phyloP scores from a whole-genome alignment of 148 eudicot genomes.

The Fagopyrum tataricum region DNA sequence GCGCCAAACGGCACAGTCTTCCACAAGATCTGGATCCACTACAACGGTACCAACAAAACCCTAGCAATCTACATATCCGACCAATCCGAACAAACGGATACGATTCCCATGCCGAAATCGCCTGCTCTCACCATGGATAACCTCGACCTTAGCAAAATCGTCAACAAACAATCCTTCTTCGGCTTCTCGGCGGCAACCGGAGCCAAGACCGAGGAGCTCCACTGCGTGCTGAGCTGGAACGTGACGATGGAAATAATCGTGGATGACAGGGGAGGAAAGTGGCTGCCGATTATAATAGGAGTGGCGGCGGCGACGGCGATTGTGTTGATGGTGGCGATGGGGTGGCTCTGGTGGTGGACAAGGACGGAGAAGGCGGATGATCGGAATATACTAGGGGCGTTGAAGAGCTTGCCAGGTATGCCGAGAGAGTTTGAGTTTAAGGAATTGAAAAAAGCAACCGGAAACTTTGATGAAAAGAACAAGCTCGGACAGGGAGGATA shows the following conservation, averaged over 20 bases:
- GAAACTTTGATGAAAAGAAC: conserved; percentile 54
- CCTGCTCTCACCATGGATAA: conserved; percentile 33
- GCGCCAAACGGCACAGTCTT: conserved; percentile 36
- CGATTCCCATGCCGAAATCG: conserved; percentile 26
- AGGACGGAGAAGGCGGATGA: conserved; percentile 18
- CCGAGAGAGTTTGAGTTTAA: conserved; percentile 61
- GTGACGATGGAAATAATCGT: conserved; percentile 43
- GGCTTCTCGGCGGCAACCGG: conserved; percentile 86
- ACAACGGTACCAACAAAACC: conserved; percentile 38
- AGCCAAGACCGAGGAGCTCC: conserved; percentile 28
- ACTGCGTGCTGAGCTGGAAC: conserved; percentile 82
- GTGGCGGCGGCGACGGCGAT: conserved; percentile 9
- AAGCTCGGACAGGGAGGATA: conserved; percentile 78
- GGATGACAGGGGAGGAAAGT: not conserved
- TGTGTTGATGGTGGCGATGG: not conserved
- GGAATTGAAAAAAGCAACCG: conserved; percentile 69
- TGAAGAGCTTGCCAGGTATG: conserved; percentile 65
- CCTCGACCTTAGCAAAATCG: conserved; percentile 37
- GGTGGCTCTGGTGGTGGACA: conserved; percentile 17
- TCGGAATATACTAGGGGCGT: conserved; percentile 47
- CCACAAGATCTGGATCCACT: conserved; percentile 62
- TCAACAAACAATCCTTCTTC: conserved; percentile 46
- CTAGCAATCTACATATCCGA: conserved; percentile 50
- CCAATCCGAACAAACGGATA: not conserved
- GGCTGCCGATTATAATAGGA: conserved; percentile 17